Conservation (phyloP, 805 yeast species). For the Wickerhamiella qilinensis region DNA sequence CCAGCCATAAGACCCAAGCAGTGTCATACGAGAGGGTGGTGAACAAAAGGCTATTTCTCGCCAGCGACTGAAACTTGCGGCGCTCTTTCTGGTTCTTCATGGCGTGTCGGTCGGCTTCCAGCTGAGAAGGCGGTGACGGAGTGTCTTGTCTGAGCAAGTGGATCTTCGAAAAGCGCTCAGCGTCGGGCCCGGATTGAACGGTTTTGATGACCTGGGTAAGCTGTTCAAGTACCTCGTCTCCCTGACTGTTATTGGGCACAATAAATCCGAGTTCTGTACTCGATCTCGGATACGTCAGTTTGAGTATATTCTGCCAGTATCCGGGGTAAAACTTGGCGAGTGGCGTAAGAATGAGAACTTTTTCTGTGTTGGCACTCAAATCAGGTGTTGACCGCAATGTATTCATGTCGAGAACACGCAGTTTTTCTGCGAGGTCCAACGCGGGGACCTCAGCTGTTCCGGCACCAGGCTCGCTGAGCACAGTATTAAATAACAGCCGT, state of each 20-base stretch:
- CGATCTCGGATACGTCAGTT: conserved; percentile 67
- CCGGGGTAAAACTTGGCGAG: conserved; percentile 71
- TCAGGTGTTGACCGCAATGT: conserved; percentile 52
- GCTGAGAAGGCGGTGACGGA: conserved; percentile 48
- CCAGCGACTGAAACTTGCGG: conserved; percentile 81
- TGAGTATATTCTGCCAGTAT: conserved; percentile 75
- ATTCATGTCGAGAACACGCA: conserved; percentile 39
- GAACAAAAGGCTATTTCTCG: conserved; percentile 80
- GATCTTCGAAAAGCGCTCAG: conserved; percentile 56
- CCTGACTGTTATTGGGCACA: conserved; percentile 66
- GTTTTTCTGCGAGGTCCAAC: conserved; percentile 1
- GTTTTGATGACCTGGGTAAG: conserved; percentile 63
- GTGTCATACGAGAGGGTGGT: conserved; percentile 80
- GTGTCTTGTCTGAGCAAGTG: conserved; percentile 87
- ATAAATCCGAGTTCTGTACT: conserved; percentile 82
- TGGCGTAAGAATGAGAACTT: conserved; percentile 76
- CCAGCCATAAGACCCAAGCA: conserved; percentile 94
- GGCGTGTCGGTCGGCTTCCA: conserved; percentile 85
- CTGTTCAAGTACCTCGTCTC: conserved; percentile 57
- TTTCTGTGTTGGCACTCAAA: conserved; percentile 63
- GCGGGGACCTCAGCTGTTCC: not conserved
- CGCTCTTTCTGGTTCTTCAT: conserved; percentile 73
- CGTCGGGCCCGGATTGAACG: conserved; percentile 43
- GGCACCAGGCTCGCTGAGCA: not conserved
- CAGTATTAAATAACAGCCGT: not conserved